Conservation (phyloP, 176 grass and related monocot species). For the Zoysia pacifica region DNA sequence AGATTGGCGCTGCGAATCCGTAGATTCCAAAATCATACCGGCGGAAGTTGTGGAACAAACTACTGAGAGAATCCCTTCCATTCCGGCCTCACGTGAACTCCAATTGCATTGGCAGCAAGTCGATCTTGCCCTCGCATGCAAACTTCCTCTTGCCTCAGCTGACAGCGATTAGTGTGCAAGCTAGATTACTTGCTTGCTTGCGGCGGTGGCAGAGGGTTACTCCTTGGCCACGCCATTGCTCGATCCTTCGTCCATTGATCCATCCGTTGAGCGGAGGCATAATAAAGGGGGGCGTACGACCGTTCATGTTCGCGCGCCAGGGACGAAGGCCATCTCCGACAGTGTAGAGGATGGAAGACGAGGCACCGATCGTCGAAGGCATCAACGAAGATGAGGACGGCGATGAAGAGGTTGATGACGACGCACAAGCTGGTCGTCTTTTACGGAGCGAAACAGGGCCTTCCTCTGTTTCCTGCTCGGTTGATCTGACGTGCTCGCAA, state of each 20-base stretch:
- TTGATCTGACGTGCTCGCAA: too few species aligned
- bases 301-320: too few species aligned
- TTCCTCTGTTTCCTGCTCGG: too few species aligned
- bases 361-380: too few species aligned
- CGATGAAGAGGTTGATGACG: too few species aligned
- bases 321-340: too few species aligned
- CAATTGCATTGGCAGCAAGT: background rate
- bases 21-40: conserved; percentile 38
- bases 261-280: background rate
- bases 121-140: conserved; percentile 37
- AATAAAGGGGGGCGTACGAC: background rate
- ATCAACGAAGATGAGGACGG: too few species aligned
- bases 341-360: too few species aligned
- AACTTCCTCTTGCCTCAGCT: background rate
- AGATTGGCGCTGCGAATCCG: conserved; percentile 28
- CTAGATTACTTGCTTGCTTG: background rate
- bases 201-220: background rate
- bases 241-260: background rate
- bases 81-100: conserved; percentile 43
- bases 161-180: background rate
- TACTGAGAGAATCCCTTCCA: conserved; percentile 9
- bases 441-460: too few species aligned
- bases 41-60: background rate
- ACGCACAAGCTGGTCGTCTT: too few species aligned
- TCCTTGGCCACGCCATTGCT: conserved; percentile 6